These are phyloP conservation scores for Nakazawaea ishiwadae DNA, from an alignment of 805 yeast genomes.

Conservation along the genomic window DNA sequence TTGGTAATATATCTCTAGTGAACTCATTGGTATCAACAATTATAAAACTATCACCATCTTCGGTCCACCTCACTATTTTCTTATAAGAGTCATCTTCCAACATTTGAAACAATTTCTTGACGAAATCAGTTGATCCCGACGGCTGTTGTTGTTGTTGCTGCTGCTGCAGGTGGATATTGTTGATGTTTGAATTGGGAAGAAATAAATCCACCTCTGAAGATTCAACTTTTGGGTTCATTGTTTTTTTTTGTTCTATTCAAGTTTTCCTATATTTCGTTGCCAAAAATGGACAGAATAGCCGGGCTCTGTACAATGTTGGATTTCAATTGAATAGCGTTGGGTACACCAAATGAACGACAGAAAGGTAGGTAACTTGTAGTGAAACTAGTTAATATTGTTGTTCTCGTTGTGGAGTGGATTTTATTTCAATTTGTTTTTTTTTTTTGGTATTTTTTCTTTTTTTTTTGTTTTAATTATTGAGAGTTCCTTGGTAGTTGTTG, in stretches of 20 bases:
- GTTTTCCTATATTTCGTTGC: no score
- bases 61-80: slow-evolving; percentile 81
- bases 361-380: no score
- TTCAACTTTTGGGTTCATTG: neutral
- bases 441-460: neutral
- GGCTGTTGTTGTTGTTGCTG: neutral
- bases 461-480: neutral
- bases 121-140: slow-evolving; percentile 70
- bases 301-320: no score
- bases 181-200: neutral
- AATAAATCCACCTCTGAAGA: neutral
- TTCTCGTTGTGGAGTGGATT: neutral
- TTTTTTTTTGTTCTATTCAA: neutral
- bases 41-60: slow-evolving; percentile 79
- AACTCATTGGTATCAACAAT: slow-evolving; percentile 88
- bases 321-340: no score
- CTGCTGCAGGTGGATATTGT: no score
- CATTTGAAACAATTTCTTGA: slow-evolving; percentile 77
- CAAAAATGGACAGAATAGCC: no score
- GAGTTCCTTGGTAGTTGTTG: no score
- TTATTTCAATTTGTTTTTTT: no score
- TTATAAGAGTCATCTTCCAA: slow-evolving; percentile 75
- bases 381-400: neutral
- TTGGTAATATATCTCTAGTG: slow-evolving; percentile 82
- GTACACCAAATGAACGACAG: no score